phyloP scores from a whole-genome alignment of 164 flowering plant genomes.

The Liriodendron chinense region DNA sequence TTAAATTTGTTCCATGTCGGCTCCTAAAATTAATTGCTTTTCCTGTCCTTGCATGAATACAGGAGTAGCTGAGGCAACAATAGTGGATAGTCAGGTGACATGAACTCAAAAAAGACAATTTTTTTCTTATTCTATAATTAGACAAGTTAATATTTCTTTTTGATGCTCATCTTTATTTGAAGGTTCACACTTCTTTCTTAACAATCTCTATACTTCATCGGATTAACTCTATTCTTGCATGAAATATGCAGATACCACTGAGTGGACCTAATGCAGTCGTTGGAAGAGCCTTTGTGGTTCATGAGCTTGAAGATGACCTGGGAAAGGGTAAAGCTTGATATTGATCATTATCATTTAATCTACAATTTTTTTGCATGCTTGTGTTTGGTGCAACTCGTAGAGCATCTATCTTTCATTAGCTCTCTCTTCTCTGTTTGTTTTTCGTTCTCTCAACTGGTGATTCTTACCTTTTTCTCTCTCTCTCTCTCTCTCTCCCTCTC shows the following conservation, averaged over 20 bases:
- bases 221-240: background rate
- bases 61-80: constrained; percentile 96
- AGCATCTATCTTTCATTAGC: background rate
- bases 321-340: constrained; percentile 72
- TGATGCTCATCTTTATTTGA: background rate
- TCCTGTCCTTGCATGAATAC: constrained; percentile 5
- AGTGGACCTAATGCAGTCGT: constrained; percentile 76
- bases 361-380: background rate
- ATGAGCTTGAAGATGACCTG: constrained; percentile 94
- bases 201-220: background rate
- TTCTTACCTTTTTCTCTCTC: background rate
- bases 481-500: background rate
- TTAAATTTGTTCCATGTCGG: background rate
- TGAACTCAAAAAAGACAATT: background rate
- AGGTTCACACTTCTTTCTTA: background rate
- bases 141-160: too few relatives aligned
- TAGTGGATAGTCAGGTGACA: constrained; percentile 77
- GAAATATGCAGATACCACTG: constrained; percentile 66
- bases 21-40: background rate
- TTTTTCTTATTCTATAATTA: too few relatives aligned
- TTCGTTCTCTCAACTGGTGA: background rate
- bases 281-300: constrained; percentile 95
- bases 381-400: background rate
- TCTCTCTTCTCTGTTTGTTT: background rate
- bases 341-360: constrained; percentile 1